Evolutionary conservation across 2,329 filamentous ascomycete genomes (phyloP), one percentile per base, ranked within the genome.

Genomic region (Emmonsiellopsis sp.): DNA sequence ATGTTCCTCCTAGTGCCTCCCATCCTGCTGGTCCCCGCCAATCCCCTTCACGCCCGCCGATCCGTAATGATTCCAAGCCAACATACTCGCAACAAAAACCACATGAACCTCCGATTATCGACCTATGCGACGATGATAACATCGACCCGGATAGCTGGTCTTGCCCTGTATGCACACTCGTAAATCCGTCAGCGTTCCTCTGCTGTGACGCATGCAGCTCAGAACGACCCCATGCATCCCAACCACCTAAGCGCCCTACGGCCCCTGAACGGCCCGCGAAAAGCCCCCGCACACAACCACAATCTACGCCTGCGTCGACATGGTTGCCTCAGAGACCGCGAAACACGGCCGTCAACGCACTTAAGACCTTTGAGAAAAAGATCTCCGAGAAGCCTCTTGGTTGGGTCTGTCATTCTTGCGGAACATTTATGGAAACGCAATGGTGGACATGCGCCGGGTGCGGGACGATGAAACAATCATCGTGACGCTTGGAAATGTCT

Each of bases 391-490:
- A 75, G 45, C 74, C 77, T 2, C 61, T 82, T 16, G 81, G 80
- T 1, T 85, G 82, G 82, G 70, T 76, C 52, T 85, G 82, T 63
- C 61, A 71, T 50, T 67, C 70, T 5, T 85, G 82, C 56, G 79
- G 79, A 5, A 75, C 76, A 0, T 84, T 82, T 55, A 84, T 84
- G 80, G 82, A 84, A 64, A 75, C 73, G 16, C 69, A 80, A 59
- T 85, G 81, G 80, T 84, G 81, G 81, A 83, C 80, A 4, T 85
- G 82, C 59, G 76, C 77, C 11, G 70, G 71, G 9, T 85, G 82
- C 64, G 81, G 81, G 49, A 70, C 66, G 7, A 80, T 84, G 79
- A 84, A 84, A 63, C 61, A 66, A 37, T 66, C 65, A 41, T 79
- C 77, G n/a, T 78, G 58, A 68, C 26, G 10, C 9, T 44, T 40